These are phyloP conservation scores for Pyrus pyrifolia DNA, from an alignment of 306 rosid genomes.

Conservation along the genomic window DNA sequence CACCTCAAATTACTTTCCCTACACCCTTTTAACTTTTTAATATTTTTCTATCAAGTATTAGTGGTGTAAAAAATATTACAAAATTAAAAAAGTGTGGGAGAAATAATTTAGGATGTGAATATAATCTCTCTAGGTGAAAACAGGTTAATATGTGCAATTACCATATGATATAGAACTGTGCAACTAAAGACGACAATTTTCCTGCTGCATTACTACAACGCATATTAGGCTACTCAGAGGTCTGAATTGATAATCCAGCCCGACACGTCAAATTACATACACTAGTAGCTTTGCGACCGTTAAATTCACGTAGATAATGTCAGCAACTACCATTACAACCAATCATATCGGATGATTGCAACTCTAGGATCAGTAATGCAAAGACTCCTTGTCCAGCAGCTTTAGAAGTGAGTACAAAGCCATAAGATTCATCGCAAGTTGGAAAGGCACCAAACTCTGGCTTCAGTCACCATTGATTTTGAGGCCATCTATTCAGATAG, in stretches of 20 bases:
- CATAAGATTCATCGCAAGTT: slow-evolving; percentile 1
- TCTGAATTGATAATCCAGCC: slow-evolving; percentile 23
- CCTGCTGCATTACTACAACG: slow-evolving; percentile 6
- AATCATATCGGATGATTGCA: slow-evolving; percentile 7
- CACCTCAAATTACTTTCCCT: too few relatives aligned
- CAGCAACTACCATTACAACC: slow-evolving; percentile 23
- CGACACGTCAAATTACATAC: slow-evolving; percentile 30
- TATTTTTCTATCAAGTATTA: too few relatives aligned
- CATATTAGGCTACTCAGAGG: slow-evolving; percentile 11
- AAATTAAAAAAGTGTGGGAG: too few relatives aligned
- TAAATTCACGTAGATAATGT: slow-evolving; percentile 14
- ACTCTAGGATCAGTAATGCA: slow-evolving; percentile 9
- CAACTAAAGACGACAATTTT: slow-evolving; percentile 15
- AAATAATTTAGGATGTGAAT: too few relatives aligned
- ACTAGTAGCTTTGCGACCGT: slow-evolving; percentile 20
- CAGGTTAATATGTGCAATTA: slow-evolving; percentile 2
- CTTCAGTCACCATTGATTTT: slow-evolving; percentile 35
- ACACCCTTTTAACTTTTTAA: too few relatives aligned
- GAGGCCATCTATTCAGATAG: slow-evolving; percentile 32
- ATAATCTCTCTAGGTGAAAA: neutral
- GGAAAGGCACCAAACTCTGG: neutral
- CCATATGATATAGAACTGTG: neutral
- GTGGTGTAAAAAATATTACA: too few relatives aligned
- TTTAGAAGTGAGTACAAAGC: slow-evolving; percentile 1
- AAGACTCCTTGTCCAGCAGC: slow-evolving; percentile 9